These are phyloP conservation scores for Epichloe typhina DNA, from an alignment of 2,329 filamentous ascomycete genomes.

Conservation along the genomic window DNA sequence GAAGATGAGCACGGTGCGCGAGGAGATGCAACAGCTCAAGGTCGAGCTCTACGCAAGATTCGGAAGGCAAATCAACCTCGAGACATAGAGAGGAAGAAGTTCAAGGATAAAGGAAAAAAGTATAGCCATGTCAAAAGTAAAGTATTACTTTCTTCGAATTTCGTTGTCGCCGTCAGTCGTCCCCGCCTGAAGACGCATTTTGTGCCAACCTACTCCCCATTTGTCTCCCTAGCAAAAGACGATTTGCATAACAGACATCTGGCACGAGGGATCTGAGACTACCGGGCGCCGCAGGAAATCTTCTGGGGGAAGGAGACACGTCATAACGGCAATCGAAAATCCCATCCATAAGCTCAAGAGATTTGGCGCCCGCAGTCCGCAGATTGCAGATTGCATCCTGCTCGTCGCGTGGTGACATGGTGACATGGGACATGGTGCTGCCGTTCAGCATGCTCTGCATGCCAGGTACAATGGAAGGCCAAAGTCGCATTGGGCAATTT, in stretches of 20 bases:
- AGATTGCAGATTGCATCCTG: too few species aligned
- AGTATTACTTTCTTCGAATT: not conserved
- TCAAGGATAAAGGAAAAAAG: not conserved
- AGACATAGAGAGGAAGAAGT: conserved; percentile 44
- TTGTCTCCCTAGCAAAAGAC: not conserved
- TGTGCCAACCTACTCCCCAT: not conserved
- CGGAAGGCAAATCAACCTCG: conserved; percentile 91
- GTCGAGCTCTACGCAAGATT: conserved; percentile 88
- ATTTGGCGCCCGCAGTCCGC: too few species aligned
- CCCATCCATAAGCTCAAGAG: not conserved
- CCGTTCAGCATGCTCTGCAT: not conserved
- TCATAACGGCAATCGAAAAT: not conserved
- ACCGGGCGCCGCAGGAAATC: not conserved
- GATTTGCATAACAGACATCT: not conserved
- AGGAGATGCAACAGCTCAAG: conserved; percentile 85
- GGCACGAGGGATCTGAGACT: not conserved
- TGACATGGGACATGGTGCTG: not conserved
- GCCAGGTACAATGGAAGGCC: not conserved
- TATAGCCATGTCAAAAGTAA: not conserved
- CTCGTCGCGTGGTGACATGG: not conserved
- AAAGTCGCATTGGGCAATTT: not conserved
- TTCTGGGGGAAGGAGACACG: not conserved
- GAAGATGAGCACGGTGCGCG: conserved; percentile 57
- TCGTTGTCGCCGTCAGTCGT: not conserved
- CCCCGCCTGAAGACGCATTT: not conserved